A percentile compares a stretch with the other conserved stretches of the same genome.
These are phyloP conservation scores for Lichtheimia corymbifera DNA, from an alignment of 371 early-diverging fungal genomes.

Conservation along the genomic window DNA sequence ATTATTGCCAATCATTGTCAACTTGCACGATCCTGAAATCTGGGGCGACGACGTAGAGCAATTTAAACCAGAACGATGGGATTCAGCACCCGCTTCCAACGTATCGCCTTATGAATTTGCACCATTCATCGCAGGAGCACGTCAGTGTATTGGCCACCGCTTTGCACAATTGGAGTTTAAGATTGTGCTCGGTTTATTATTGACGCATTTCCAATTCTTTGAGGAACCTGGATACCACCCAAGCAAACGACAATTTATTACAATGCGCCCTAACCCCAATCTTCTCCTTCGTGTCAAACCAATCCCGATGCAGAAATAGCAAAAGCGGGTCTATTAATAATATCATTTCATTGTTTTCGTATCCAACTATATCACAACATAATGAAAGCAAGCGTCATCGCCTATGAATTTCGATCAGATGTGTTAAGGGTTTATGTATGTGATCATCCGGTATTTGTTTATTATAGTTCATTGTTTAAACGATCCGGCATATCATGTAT, in stretches of 20 bases:
- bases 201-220: slow-evolving; percentile 36
- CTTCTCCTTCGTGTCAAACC: slow-evolving; percentile 26
- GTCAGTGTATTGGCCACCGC: slow-evolving; percentile 43
- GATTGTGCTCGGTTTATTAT: slow-evolving; percentile 31
- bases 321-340: too few species aligned
- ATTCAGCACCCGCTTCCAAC: slow-evolving; percentile 23
- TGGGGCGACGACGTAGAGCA: slow-evolving; percentile 71
- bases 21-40: slow-evolving; percentile 47
- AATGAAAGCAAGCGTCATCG: too few species aligned
- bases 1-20: slow-evolving; percentile 43
- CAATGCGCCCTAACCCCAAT: slow-evolving; percentile 37
- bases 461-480: too few species aligned
- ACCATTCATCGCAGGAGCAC: slow-evolving; percentile 63
- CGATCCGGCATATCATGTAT: too few species aligned
- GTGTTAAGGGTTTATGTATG: too few species aligned
- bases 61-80: slow-evolving; percentile 69
- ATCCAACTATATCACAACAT: too few species aligned
- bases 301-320: neutral
- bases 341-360: too few species aligned
- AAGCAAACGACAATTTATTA: slow-evolving; percentile 32
- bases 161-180: slow-evolving; percentile 50
- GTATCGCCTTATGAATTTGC: slow-evolving; percentile 49
- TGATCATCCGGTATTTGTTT: too few species aligned
- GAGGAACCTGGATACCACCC: slow-evolving; percentile 38
- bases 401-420: too few species aligned